Evolutionary conservation across 495 filamentous ascomycete species (phyloP), one percentile per base, ranked within the genome.

Genomic region (Hypoxylon subgilvum): DNA sequence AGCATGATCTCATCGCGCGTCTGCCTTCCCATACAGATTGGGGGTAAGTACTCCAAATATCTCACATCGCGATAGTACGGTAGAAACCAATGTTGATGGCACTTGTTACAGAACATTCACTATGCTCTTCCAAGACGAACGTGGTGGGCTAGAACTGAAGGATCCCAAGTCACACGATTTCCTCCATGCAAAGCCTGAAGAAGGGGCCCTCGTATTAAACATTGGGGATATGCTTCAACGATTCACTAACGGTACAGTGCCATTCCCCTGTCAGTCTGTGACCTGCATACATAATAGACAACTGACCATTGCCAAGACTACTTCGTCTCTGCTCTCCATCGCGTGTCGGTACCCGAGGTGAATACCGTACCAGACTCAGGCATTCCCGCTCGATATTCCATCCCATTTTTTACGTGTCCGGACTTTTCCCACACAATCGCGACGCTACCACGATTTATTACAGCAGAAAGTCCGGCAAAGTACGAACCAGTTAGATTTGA

Each of bases 401-500:
- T 86, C 45, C 82, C 84, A 1, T 86, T 82, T 66, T 88, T 86
- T 57, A 65, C 83, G 39, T 64, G 69, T 12, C 79, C 82, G 1
- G 78, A 84, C 63, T 71, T 73, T 19, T 77, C 81, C 22, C 67
- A 75, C 17, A 61, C 80, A 9, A 76, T 88, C 47, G 77, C 82
- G 51, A 79, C 78, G 39, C 72, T 86, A 46, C 75, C 76, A 0
- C 78, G 78, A 12, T 85, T 80, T 56, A 41, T 66, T n/a, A 67
- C 50, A 16, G 46, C 50, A 21, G 69, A 36, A 23, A 76, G 41
- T 64, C 76, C 49, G 2, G 67, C 71, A 3, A 83, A 79, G 64
- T 82, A 84, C 61, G 74, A 76, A 17, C 78, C 82, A 6, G 76
- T 82, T 13, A 48, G 52, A 45, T 69, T 65, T 53, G 55, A 67